These are phyloP conservation scores for Tulasnella sp. DNA, from an alignment of 768 basidiomycete species.

Conservation along the genomic window DNA sequence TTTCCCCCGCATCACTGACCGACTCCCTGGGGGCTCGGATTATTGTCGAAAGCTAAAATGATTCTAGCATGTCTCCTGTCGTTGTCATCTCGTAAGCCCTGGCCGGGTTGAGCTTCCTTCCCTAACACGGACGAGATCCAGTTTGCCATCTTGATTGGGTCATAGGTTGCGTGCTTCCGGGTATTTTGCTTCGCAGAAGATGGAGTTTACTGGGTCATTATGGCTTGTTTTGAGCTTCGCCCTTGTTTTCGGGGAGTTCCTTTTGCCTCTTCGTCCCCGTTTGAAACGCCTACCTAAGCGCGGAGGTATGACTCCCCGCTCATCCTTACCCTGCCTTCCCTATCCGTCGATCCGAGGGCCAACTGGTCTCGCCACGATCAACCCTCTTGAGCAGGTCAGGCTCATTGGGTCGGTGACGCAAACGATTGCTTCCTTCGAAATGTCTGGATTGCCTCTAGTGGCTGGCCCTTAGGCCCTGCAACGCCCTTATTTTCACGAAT, in stretches of 20 bases:
- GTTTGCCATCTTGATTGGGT: not conserved
- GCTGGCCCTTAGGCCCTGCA: conserved; percentile 19
- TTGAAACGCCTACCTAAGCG: conserved; percentile 17
- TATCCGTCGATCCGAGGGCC: conserved; percentile 26
- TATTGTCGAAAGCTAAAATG: conserved; percentile 15
- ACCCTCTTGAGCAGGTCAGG: conserved; percentile 24
- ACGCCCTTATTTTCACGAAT: conserved; percentile 15
- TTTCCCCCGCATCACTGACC: conserved; percentile 19
- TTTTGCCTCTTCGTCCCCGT: conserved; percentile 12
- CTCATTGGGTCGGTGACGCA: conserved; percentile 18
- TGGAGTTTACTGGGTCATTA: not conserved
- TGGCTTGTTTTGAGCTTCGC: not conserved
- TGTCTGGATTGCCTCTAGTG: conserved; percentile 20
- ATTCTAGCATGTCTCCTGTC: conserved; percentile 9
- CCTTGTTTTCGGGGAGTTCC: conserved; percentile 16
- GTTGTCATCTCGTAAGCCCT: conserved; percentile 10
- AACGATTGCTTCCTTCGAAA: conserved; percentile 21
- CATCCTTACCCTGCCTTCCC: conserved; percentile 4
- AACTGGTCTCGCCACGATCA: conserved; percentile 23
- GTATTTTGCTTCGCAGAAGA: not conserved
- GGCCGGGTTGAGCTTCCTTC: conserved; percentile 4
- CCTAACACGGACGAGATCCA: not conserved
- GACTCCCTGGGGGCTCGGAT: conserved; percentile 11
- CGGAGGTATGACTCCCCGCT: conserved; percentile 17
- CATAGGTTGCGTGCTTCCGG: conserved; percentile 14